These are phyloP conservation scores for Botrytis deweyae DNA, from an alignment of 2,329 filamentous ascomycete species.

Conservation along the genomic window DNA sequence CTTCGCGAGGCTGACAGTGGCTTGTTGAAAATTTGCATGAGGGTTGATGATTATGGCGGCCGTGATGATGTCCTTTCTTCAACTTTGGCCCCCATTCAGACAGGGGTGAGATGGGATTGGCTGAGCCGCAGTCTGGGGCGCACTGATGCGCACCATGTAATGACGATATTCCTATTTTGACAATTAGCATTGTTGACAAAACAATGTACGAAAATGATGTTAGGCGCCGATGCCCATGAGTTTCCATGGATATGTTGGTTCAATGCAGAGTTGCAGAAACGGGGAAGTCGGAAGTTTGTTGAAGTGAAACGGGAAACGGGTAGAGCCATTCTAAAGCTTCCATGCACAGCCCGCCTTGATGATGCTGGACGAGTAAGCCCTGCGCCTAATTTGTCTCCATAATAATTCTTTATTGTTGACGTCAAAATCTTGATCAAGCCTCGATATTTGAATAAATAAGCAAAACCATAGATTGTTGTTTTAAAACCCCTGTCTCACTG, in stretches of 20 bases:
- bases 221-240: neutral
- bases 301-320: neutral
- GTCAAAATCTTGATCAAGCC: neutral
- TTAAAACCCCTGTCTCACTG: neutral
- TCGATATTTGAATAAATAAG: neutral
- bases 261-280: neutral
- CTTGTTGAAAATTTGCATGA: constrained; percentile 1
- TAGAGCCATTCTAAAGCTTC: neutral
- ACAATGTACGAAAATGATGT: neutral
- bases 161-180: neutral
- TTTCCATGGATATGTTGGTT: neutral
- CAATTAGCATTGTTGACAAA: neutral
- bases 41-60: neutral
- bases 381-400: neutral
- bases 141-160: neutral
- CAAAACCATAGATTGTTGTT: neutral
- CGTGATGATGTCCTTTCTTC: constrained; percentile 2
- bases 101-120: neutral
- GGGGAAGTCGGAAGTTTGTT: neutral
- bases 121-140: constrained; percentile 14
- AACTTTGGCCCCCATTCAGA: constrained; percentile 13
- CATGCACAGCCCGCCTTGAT: neutral
- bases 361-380: neutral
- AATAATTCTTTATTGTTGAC: neutral
- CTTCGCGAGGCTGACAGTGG: constrained; percentile 19